Conservation (phyloP, 257 asterid species). For the Gynochthodes officinalis region DNA sequence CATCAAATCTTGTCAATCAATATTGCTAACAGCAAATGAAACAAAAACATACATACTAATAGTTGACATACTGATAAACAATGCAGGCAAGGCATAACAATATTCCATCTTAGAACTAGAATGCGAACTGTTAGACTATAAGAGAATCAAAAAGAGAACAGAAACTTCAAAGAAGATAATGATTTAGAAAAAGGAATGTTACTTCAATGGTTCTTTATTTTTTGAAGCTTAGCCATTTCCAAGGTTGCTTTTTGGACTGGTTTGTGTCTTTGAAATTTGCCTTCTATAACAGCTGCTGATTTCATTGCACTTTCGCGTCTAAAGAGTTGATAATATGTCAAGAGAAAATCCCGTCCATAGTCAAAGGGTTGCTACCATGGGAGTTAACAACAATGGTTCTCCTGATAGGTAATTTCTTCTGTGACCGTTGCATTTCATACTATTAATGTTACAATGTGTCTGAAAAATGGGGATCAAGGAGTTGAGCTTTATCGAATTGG, state of each 20-base stretch:
- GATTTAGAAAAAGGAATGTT: background rate
- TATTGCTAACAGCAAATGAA: background rate
- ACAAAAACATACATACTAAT: background rate
- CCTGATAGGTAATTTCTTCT: slow-evolving; percentile 28
- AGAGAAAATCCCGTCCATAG: slow-evolving; percentile 3
- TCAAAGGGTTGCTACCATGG: slow-evolving; percentile 28
- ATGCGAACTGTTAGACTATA: background rate
- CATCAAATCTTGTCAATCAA: background rate
- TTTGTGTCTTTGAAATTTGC: background rate
- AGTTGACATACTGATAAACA: background rate
- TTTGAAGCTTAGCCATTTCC: background rate
- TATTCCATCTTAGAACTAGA: background rate
- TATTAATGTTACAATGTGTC: background rate
- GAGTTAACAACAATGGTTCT: slow-evolving; percentile 16
- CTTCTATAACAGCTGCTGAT: slow-evolving; percentile 8
- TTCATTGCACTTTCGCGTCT: background rate
- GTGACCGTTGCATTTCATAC: background rate
- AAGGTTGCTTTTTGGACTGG: background rate
- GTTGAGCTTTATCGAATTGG: background rate
- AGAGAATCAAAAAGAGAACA: background rate
- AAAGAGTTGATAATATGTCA: slow-evolving; percentile 2
- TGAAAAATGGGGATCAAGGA: background rate
- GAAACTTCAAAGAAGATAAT: background rate
- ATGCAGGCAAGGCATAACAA: background rate
- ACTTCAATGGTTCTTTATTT: background rate